A percentile compares a stretch with the other conserved stretches of the same genome.
Conservation (phyloP, 2,329 filamentous ascomycete species). For the Incumbomyces delicatus region DNA sequence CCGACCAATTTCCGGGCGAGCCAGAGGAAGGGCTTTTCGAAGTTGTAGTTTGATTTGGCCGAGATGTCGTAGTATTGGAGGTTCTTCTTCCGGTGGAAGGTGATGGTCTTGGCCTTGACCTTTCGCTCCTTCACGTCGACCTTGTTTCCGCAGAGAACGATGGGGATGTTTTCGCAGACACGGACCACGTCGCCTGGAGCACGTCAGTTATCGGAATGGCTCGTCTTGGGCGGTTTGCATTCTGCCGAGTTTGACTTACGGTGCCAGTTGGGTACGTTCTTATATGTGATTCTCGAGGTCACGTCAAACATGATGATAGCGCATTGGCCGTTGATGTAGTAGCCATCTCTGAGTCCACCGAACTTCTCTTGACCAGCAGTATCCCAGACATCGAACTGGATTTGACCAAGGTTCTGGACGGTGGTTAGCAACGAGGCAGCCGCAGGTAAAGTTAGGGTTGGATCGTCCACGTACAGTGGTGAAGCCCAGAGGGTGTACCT, state of each 20-base stretch:
- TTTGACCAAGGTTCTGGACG: slow-evolving; percentile 73
- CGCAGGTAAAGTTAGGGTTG: slow-evolving; percentile 15
- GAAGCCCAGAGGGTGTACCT: slow-evolving; percentile 97
- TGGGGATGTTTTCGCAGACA: slow-evolving; percentile 98
- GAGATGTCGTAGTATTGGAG: slow-evolving; percentile 99
- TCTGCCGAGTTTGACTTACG: slow-evolving; percentile 52
- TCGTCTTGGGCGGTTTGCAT: neutral
- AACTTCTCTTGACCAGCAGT: slow-evolving; percentile 99
- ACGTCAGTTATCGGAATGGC: neutral
- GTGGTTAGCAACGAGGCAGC: slow-evolving; percentile 23
- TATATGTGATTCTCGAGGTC: slow-evolving; percentile 98
- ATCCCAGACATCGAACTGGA: slow-evolving; percentile 99
- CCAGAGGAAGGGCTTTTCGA: slow-evolving; percentile 99
- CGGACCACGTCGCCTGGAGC: slow-evolving; percentile 82
- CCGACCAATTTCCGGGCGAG: slow-evolving; percentile 96
- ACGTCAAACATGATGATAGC: slow-evolving; percentile 99
- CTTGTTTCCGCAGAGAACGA: slow-evolving; percentile 98
- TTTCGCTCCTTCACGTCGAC: slow-evolving; percentile 99
- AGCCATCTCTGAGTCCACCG: slow-evolving; percentile 95
- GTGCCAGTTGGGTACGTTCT: slow-evolving; percentile 99
- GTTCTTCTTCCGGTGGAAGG: slow-evolving; percentile 99
- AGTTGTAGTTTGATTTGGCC: slow-evolving; percentile 99
- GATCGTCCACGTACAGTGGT: slow-evolving; percentile 67
- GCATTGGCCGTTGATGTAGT: slow-evolving; percentile 99
- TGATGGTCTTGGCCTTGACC: slow-evolving; percentile 99